Evolutionary conservation across 768 basidiomycete species (phyloP).

Genomic region (Podaxis sp.): DNA sequence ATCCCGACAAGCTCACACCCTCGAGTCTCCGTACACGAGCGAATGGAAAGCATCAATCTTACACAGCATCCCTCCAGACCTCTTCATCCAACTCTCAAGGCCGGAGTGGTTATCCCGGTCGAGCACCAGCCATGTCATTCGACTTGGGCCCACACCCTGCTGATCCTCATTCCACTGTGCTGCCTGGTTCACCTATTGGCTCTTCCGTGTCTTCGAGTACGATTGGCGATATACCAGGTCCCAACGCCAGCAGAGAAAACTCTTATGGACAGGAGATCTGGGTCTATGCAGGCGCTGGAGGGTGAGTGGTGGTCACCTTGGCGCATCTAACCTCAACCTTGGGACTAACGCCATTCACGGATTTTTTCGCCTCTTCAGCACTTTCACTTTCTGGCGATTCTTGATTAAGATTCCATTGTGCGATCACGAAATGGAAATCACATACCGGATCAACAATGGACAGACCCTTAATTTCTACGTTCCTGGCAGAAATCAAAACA

Average conservation of each 20-base stretch:
- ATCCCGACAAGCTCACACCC: conserved; percentile 41
- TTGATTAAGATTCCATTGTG: conserved; percentile 76
- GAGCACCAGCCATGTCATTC: conserved; percentile 26
- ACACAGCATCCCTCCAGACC: conserved; percentile 6
- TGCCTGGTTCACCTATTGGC: conserved; percentile 22
- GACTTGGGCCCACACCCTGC: conserved; percentile 72
- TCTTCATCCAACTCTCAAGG: not conserved
- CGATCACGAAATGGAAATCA: conserved; percentile 66
- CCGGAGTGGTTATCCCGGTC: not conserved
- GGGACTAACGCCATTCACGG: not conserved
- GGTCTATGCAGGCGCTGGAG: conserved; percentile 54
- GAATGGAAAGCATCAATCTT: conserved; percentile 4
- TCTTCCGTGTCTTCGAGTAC: conserved; percentile 10
- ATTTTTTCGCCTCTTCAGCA: conserved; percentile 36
- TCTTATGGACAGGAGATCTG: conserved; percentile 68
- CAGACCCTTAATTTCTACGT: conserved; percentile 77
- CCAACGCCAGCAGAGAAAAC: conserved; percentile 34
- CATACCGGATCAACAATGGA: conserved; percentile 80
- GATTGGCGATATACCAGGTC: conserved; percentile 17
- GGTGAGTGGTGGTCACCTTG: conserved; percentile 31
- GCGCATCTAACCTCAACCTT: not conserved
- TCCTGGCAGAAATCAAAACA: conserved; percentile 74
- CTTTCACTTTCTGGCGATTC: conserved; percentile 94
- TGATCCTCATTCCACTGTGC: conserved; percentile 55
- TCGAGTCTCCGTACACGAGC: conserved; percentile 9